phyloP scores from a whole-genome alignment of 352 stramenopile genomes.

The Pythium aristosporum region DNA sequence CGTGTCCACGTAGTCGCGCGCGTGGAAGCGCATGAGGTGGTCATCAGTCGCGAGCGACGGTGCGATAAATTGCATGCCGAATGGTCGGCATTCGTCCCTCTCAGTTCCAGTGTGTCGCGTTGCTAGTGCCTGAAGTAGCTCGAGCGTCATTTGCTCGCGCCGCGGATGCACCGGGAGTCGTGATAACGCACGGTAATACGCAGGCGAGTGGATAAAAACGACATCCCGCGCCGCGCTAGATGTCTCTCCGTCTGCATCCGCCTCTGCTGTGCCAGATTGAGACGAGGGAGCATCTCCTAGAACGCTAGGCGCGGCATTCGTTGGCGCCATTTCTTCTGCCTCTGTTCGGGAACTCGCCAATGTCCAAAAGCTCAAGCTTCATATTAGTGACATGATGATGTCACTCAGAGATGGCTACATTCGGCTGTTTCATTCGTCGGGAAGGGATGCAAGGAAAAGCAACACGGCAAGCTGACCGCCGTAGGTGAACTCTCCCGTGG shows the following conservation, averaged over 20 bases:
- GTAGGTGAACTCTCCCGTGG: constrained; percentile 41
- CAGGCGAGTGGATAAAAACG: constrained; percentile 33
- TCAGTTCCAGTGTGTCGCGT: neutral
- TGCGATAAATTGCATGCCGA: constrained; percentile 37
- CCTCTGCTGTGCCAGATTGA: no score
- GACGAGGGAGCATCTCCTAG: neutral
- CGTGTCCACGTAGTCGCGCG: constrained; percentile 36
- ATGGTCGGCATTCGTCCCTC: constrained; percentile 1
- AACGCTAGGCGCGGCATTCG: neutral
- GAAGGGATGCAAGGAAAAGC: constrained; percentile 35
- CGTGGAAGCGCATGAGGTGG: constrained; percentile 40
- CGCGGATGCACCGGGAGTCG: constrained; percentile 37
- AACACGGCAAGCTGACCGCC: constrained; percentile 42
- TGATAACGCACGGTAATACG: constrained; percentile 33
- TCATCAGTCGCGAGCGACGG: constrained; percentile 31
- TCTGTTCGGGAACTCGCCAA: neutral
- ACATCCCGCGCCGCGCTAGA: constrained; percentile 3
- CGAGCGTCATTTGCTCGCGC: constrained; percentile 46
- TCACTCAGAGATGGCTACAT: constrained; percentile 19
- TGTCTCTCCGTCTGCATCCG: no score
- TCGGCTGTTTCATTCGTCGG: neutral
- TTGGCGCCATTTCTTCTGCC: neutral
- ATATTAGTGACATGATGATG: constrained; percentile 10
- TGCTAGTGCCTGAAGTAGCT: constrained; percentile 32
- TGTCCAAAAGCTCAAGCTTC: neutral